Evolutionary conservation across 2,329 filamentous ascomycete species (phyloP).

Genomic region (Ilyonectria destructans): DNA sequence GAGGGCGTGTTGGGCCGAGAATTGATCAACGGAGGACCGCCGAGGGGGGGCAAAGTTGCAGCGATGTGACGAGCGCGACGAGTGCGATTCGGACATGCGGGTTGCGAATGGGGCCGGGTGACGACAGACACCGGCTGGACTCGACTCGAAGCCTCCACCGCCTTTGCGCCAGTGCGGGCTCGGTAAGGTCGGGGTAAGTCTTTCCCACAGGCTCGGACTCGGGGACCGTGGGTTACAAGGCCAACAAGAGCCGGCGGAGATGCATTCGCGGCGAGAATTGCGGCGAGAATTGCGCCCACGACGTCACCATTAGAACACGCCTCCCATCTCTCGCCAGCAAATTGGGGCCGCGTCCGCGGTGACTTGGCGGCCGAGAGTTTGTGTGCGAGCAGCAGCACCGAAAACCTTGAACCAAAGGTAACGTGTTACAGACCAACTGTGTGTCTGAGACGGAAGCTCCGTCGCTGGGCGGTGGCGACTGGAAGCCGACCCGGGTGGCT

Average conservation of each 20-base stretch:
- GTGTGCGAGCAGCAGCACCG: background rate
- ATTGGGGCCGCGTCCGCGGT: background rate
- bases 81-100: constrained; percentile 9
- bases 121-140: background rate
- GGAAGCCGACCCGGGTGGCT: background rate
- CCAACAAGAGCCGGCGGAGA: constrained; percentile 1
- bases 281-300: background rate
- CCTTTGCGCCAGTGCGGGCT: background rate
- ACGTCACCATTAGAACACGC: background rate
- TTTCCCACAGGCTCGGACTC: background rate
- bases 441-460: background rate
- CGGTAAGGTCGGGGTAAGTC: background rate
- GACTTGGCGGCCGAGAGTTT: background rate
- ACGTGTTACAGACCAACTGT: background rate
- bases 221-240: background rate
- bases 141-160: background rate
- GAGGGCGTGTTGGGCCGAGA: constrained; percentile 23
- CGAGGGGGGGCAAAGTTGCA: background rate
- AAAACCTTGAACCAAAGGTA: background rate
- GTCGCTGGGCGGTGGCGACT: background rate
- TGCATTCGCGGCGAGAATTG: background rate
- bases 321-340: background rate
- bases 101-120: constrained; percentile 8
- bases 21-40: constrained; percentile 4
- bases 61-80: background rate